Conservation (phyloP, 192 early-diverging fungal species). For the Dissophora globulifera region DNA sequence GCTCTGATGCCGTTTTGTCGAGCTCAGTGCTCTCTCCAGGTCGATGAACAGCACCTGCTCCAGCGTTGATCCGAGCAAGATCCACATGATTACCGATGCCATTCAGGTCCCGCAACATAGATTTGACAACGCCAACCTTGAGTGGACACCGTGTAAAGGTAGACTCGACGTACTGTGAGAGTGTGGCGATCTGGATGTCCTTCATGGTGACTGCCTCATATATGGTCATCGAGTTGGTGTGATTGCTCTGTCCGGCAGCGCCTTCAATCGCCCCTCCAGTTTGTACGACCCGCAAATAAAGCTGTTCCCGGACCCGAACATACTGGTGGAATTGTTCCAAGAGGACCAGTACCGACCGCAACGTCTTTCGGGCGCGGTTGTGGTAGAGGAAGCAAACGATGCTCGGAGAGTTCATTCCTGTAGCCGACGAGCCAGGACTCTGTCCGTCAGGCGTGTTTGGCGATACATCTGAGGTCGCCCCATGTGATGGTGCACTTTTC, state of each 20-base stretch:
- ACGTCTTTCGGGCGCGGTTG: conserved; percentile 33
- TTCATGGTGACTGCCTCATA: conserved; percentile 35
- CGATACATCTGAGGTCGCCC: neutral
- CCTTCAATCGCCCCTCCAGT: conserved; percentile 17
- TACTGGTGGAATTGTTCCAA: conserved; percentile 35
- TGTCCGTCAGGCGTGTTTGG: conserved; percentile 16
- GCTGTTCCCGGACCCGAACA: conserved; percentile 1
- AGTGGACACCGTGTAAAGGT: conserved; percentile 35
- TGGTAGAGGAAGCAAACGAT: conserved; percentile 42
- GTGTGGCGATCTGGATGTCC: conserved; percentile 17
- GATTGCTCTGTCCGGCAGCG: conserved; percentile 5
- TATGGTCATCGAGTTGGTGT: conserved; percentile 43
- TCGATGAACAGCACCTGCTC: neutral
- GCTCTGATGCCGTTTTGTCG: conserved; percentile 28
- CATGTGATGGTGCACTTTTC: conserved; percentile 12
- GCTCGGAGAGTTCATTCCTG: neutral
- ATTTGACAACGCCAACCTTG: conserved; percentile 31
- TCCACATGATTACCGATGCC: conserved; percentile 16
- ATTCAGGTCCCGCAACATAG: conserved; percentile 30
- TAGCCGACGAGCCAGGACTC: neutral
- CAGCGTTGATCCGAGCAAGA: neutral
- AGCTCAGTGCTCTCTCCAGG: neutral
- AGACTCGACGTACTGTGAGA: conserved; percentile 29
- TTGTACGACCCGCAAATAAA: conserved; percentile 7
- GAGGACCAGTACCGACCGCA: conserved; percentile 38